Base-by-base conservation (phyloP, 1,139 yeast genomes). In the Diutina scorzettiae region DNA sequence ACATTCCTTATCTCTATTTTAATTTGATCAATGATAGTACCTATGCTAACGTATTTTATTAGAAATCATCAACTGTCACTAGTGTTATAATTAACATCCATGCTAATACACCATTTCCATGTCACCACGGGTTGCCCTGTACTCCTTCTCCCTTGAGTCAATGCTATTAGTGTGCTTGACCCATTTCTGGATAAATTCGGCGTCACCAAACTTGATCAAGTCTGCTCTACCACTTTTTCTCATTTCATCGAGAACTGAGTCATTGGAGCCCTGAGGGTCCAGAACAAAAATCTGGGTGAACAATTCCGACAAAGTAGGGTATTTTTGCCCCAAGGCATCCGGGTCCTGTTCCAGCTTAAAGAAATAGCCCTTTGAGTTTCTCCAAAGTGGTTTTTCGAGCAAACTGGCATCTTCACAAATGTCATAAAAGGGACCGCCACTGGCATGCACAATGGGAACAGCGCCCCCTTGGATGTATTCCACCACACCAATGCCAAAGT, bases 401-500 rank as follows among this genome's bases (percentile, higher is more conserved):
- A 21, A 23, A 9, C 17, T 21, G 6, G 18, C 4, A 12, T 34
- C 39, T 12, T 21, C 6, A n/a, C 39, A 34, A 47, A 93, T 91
- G 58, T 93, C 99, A 46, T 81, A 64, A 43, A 75, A 67, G 11
- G 99, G 99, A 0, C 99, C 99, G 0, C 96, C 95, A 42, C 95
- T 82, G 4, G 95, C 94, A 60, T 93, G 98, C 3, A 78, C 91
- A 3, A 93, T 65, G 1, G 98, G 96, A 17, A 91, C 76, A 18
- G 83, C 71, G 0, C 97, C 97, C 43, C 85, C 75, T 1, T 93
- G 81, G 64, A 84, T 69, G 55, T 89, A 89, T 60, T 93, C 99
- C 7, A 91, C 98, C 6, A 91, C 93, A 1, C 96, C 94, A 55
- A 93, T 93, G 17, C 99, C 99, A 57, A 93, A 93, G 63, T 93